Base-by-base conservation (phyloP, 495 filamentous ascomycete genomes). In the Neurospora sp. region DNA sequence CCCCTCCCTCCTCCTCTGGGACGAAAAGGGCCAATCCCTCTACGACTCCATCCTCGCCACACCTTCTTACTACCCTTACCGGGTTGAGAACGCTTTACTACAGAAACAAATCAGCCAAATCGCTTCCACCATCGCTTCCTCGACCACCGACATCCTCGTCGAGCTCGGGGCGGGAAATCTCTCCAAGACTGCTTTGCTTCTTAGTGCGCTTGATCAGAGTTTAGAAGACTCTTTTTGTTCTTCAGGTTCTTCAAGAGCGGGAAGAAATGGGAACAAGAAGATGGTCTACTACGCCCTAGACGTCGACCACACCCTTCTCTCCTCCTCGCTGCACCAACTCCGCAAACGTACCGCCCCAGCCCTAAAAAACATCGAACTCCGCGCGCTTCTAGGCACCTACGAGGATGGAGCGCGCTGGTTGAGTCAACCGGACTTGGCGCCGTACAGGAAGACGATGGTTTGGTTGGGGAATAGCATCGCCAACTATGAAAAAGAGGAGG, bases 241-340 rank as follows among this genome's bases (percentile, higher is more conserved):
- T 37, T 37, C 35, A 7, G 35, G 35, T 37, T 35, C 35, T 0
- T 0, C 0, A 37, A 22, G 10, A 3, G 3, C 10, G 5, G 46
- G 27, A 3, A 0, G 0, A 2, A 27, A 27, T 27, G 27, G 27
- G 27, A 27, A 27, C 2, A 27, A 27, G 27, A 69, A 72, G 0
- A 5, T 75, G 12, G 8, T 59, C 6, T 75, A 75, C 38, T 75
- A 75, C 71, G 74, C 74, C 6, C 74, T 75, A 5, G 74, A 75
- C 59, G 74, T 75, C 22, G 74, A 75, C 69, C 20, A 7, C 3
- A 59, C 74, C 18, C 48, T 71, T 37, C 69, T 75, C 3, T 39
- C 68, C 18, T 44, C 69, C 1, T 75, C 74, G 0, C 41, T 75
- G 0, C 6, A 9, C 0, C 35, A 31, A 59, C 59, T 75, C 10